Evolutionary conservation across 1,284 basidiomycete genomes (phyloP).

Genomic region (Ceratobasidium sp.): DNA sequence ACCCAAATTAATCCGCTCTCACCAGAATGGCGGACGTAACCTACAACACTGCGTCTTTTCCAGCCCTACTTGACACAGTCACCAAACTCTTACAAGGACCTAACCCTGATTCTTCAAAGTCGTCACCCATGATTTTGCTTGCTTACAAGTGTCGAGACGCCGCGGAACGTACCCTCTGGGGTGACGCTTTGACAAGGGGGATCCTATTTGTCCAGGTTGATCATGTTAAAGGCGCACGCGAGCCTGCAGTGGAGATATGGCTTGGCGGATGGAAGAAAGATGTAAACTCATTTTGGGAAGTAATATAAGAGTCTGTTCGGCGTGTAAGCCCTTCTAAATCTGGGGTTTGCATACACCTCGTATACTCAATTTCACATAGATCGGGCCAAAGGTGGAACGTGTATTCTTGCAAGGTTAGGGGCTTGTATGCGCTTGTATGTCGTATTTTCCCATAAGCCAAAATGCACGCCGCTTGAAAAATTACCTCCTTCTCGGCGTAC

Average conservation of each 20-base stretch:
- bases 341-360: no score
- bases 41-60: conserved; percentile 88
- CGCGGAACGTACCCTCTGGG: conserved; percentile 80
- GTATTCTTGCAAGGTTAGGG: no score
- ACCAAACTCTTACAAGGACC: conserved; percentile 60
- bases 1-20: neutral
- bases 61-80: conserved; percentile 72
- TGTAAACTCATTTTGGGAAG: conserved; percentile 13
- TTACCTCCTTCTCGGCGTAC: no score
- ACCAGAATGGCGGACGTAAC: conserved; percentile 90
- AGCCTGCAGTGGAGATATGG: conserved; percentile 81
- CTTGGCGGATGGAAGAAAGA: conserved; percentile 55
- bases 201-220: conserved; percentile 70
- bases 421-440: no score
- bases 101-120: conserved; percentile 44
- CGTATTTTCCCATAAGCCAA: no score
- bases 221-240: conserved; percentile 68
- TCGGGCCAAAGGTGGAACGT: no score
- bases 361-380: no score
- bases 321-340: no score
- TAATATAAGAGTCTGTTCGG: neutral
- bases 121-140: conserved; percentile 66
- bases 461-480: no score
- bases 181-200: conserved; percentile 64
- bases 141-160: conserved; percentile 87